Conservation (phyloP, 306 rosid genomes). For the Purshia tridentata region DNA sequence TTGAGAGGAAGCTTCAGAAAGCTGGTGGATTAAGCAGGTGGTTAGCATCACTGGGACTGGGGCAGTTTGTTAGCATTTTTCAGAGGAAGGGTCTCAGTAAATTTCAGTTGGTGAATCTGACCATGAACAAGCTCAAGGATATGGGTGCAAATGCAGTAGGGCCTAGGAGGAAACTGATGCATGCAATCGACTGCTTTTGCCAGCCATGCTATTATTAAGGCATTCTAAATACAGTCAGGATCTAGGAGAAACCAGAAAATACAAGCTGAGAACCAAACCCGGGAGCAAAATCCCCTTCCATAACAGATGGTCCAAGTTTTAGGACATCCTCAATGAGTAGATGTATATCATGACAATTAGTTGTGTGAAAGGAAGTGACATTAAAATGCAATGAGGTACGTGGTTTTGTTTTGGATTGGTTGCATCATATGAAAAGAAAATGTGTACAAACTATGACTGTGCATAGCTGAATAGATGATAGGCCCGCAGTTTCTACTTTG, state of each 20-base stretch:
- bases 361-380: too few species aligned
- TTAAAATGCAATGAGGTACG: too few species aligned
- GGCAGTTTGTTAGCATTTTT: slow-evolving; percentile 73
- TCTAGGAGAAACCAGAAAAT: background rate
- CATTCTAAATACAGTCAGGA: slow-evolving; percentile 27
- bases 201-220: slow-evolving; percentile 66
- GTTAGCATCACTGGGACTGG: slow-evolving; percentile 73
- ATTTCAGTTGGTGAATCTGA: slow-evolving; percentile 76
- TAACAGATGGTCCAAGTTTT: background rate
- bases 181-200: slow-evolving; percentile 88
- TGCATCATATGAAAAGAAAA: background rate
- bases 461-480: too few species aligned
- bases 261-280: background rate
- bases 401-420: background rate
- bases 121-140: slow-evolving; percentile 90
- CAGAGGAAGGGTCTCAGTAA: slow-evolving; percentile 58
- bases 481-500: background rate
- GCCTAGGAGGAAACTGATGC: slow-evolving; percentile 91
- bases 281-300: background rate
- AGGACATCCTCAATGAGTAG: background rate
- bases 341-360: background rate
- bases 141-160: slow-evolving; percentile 98
- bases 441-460: background rate
- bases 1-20: slow-evolving; percentile 73
- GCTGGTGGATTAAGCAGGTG: slow-evolving; percentile 91